Base-by-base conservation (phyloP, 257 asterid species). In the Rubia yunnanensis region DNA sequence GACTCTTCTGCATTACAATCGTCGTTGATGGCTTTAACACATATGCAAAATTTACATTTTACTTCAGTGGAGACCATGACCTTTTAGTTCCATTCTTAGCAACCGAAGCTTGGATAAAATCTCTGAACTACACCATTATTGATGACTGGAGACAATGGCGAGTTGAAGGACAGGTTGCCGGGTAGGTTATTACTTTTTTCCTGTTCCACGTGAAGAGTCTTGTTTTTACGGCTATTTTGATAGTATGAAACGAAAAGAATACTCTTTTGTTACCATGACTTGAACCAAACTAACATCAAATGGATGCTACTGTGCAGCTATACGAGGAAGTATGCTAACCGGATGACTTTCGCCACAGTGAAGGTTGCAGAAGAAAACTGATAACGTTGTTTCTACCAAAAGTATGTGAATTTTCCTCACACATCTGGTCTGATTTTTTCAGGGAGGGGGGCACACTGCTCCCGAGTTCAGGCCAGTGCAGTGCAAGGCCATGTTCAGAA, bases 51-150 rank as follows among this genome's bases (percentile, higher is more conserved):
- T 54, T 67, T 30, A 36, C 55, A 8, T 35, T 5, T 24, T 64
- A 68, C 30, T 27, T n/a, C 67, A 81, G 81, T 53, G 87, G 87
- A 15, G 87, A 82, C 70, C 87, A 82, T 46, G 84, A 82, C 22
- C 55, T 72, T 64, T 0, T 31, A 11, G 64, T 79, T n/a, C 74
- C 84, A 18, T 74, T 57, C 70, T 39, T 53, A 18, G 77, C 87
- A 32, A 79, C 87, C 13, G 61, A 72, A 79, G 87, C 82, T 35
- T 82, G 87, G 87, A 82, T 77, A 73, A 72, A 46, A 58, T 71
- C 77, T 48, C 73, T 82, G 1, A 79, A 76, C 41, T 79, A 82
- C 60, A 22, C 79, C 22, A 72, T 79, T 36, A 10, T 52, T 5
- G 77, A 74, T 8, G 78, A 79, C 57, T 82, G 87, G 87, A 48